Conservation (phyloP, 495 filamentous ascomycete genomes). For the Neurospora sp. region DNA sequence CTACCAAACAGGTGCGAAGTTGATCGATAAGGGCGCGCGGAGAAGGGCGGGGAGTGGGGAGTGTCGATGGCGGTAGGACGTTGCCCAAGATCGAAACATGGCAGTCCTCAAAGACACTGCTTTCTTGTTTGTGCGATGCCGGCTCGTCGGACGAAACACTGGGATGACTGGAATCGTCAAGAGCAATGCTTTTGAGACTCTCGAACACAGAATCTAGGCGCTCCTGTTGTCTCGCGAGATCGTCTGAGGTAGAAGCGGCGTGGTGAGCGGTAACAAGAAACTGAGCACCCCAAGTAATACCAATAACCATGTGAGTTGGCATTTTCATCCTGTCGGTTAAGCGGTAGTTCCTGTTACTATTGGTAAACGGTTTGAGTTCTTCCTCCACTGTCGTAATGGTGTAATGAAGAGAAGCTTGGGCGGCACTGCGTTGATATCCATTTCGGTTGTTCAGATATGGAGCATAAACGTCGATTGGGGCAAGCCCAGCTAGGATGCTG, state of each 20-base stretch:
- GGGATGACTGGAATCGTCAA: not conserved
- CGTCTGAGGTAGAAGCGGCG: not conserved
- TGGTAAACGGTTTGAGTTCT: not conserved
- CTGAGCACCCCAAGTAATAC: not conserved
- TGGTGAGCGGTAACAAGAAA: not conserved
- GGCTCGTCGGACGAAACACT: not conserved
- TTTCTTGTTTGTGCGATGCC: not conserved
- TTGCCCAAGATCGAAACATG: not conserved
- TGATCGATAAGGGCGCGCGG: not conserved
- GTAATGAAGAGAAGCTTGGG: not conserved
- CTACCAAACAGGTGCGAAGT: not conserved
- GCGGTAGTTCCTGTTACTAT: not conserved
- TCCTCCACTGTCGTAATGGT: not conserved
- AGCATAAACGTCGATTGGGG: not conserved
- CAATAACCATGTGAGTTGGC: not conserved
- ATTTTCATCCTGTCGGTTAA: accelerated
- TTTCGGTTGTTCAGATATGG: not conserved
- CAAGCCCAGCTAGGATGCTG: not conserved
- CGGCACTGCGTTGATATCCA: not conserved
- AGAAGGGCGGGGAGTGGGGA: not conserved
- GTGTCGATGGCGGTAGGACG: not conserved
- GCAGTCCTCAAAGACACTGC: not conserved
- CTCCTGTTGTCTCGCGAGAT: not conserved
- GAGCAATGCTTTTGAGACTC: not conserved
- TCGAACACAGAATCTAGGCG: not conserved